Evolutionary conservation across 1,284 basidiomycete genomes (phyloP), one percentile per base, ranked within the genome.

Genomic region (Lentinula novae-zelandiae): DNA sequence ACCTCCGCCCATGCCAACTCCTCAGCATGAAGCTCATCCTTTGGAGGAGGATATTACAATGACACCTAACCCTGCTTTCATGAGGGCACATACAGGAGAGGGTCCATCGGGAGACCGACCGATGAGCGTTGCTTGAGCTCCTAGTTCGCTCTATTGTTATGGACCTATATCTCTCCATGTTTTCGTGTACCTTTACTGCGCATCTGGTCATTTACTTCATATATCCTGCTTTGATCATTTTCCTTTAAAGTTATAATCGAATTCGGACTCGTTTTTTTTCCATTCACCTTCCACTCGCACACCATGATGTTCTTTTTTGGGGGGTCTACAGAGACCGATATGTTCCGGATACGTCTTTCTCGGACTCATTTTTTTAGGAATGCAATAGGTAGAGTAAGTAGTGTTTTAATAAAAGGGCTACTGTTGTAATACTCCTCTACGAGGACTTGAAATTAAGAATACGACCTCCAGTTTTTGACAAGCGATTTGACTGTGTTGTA

Each of bases 1-100:
- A 46, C 60, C 54, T 38, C 50, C 55, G 20, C 53, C 63, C 40
- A 50, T 50, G 55, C 49, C 51, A 33, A 38, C 46, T 44, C 58
- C 58, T 22, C 49, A 36, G 20, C 27, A 48, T 2, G 48, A 46
- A 20, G 27, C 10, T 12, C 50, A 53, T 38, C 61, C 57, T 13
- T 34, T 59, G 9, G 63, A 64, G n/a, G 62, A 68, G 44, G 64
- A 65, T 20, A 64, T 65, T 13, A 53, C 63, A 13, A 65, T 67
- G 38, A 56, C 59, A 15, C 66, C 67, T 15, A 56, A 58, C 27
- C 68, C 68, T 9, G 65, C 68, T 22, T 70, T 69, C 66, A 61
- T 53, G 15, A 49, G 40, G 38, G 5, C 46, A 36, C 12, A 48
- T 6, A 48, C 53, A 42, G 57, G 52, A 34, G 56, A 57, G n/a